Conservation (phyloP, 345 rosid species). For the Murraya paniculata region DNA sequence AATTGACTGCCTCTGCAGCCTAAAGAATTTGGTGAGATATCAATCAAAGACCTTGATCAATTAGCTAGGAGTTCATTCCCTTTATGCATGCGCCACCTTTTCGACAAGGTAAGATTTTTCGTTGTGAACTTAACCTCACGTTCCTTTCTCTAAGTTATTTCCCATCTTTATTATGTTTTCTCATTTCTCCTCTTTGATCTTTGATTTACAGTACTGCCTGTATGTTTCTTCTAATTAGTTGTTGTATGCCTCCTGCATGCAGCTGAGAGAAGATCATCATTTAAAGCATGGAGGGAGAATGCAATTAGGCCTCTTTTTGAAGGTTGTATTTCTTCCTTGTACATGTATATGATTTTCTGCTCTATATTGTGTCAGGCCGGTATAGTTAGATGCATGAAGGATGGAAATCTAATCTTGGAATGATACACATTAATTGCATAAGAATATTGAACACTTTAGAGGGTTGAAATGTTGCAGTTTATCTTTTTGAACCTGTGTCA, state of each 20-base stretch:
- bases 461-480: background rate
- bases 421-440: background rate
- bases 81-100: conserved; percentile 86
- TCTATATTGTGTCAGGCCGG: background rate
- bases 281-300: conserved; percentile 96
- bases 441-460: background rate
- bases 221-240: background rate
- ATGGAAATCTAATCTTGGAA: background rate
- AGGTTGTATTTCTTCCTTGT: conserved; percentile 46
- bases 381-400: conserved; percentile 5
- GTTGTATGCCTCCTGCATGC: conserved; percentile 20
- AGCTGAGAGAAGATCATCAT: conserved; percentile 96
- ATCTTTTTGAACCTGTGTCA: background rate
- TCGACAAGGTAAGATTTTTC: conserved; percentile 65
- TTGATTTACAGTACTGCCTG: background rate
- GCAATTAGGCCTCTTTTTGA: conserved; percentile 91
- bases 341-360: conserved; percentile 1
- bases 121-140: background rate
- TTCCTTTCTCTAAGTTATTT: background rate
- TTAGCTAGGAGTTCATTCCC: conserved; percentile 82
- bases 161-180: background rate
- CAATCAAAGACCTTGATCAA: conserved; percentile 77
- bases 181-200: background rate
- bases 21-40: conserved; percentile 65
- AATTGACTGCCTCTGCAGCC: conserved; percentile 45